A percentile compares a stretch with the other conserved stretches of the same genome.
These are phyloP conservation scores for Plantago ovata DNA, from an alignment of 257 asterid genomes.

Conservation along the genomic window DNA sequence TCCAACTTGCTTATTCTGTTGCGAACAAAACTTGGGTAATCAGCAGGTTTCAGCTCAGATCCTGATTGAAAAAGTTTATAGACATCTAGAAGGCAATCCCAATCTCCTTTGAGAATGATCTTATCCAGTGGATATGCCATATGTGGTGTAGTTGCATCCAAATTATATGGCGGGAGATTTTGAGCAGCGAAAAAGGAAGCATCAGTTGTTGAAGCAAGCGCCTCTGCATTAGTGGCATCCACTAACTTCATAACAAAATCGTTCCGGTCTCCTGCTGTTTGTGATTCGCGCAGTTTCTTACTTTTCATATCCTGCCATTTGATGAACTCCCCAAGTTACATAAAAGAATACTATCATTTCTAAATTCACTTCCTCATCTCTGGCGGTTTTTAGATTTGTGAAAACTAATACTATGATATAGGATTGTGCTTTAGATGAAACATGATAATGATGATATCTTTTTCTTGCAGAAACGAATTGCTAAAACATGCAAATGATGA, in stretches of 20 bases:
- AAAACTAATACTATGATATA: too few relatives aligned
- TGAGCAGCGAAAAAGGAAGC: conserved; percentile 29
- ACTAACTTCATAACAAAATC: conserved; percentile 39
- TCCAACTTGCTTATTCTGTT: conserved; percentile 48
- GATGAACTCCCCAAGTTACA: not conserved
- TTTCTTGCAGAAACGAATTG: not conserved
- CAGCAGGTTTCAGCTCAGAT: conserved; percentile 26
- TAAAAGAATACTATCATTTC: not conserved
- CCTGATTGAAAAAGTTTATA: conserved; percentile 38
- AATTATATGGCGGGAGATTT: conserved; percentile 64
- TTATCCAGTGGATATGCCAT: conserved; percentile 74
- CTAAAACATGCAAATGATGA: not conserved
- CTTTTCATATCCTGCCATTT: conserved; percentile 45
- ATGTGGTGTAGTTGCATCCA: conserved; percentile 55
- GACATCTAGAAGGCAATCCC: conserved; percentile 71
- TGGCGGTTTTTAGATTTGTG: too few relatives aligned
- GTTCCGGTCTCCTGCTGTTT: conserved; percentile 36
- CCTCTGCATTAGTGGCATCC: conserved; percentile 42
- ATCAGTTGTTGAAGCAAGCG: conserved; percentile 31
- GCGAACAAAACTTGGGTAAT: conserved; percentile 80
- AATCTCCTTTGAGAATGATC: conserved; percentile 80
- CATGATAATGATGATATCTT: not conserved
- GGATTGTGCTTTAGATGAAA: too few relatives aligned
- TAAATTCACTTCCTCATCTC: not conserved
- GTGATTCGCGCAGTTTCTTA: conserved; percentile 36